phyloP scores from a whole-genome alignment of 2,329 filamentous ascomycete species.

The Leptosphaerulina australis region DNA sequence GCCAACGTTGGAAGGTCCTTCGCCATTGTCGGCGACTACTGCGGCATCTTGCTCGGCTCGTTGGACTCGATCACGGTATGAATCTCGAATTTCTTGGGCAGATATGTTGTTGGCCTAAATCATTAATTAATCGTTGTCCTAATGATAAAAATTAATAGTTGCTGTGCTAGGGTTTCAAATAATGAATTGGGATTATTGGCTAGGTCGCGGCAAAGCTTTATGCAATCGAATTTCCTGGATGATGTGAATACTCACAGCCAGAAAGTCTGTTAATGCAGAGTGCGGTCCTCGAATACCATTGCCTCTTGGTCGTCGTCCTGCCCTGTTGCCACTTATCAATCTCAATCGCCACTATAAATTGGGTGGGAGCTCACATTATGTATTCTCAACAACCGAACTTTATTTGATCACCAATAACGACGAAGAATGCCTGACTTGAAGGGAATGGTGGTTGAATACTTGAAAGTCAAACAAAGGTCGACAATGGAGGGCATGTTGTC shows the following conservation, averaged over 20 bases:
- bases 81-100: slow-evolving; percentile 65
- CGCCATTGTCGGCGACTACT: slow-evolving; percentile 45
- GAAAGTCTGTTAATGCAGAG: slow-evolving; percentile 71
- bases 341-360: slow-evolving; percentile 1
- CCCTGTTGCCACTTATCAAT: slow-evolving; percentile 38
- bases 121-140: neutral
- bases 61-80: slow-evolving; percentile 61
- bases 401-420: neutral
- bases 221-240: too few relatives aligned
- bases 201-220: too few relatives aligned
- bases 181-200: too few relatives aligned
- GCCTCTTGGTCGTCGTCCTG: slow-evolving; percentile 47
- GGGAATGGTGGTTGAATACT: slow-evolving; percentile 1
- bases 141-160: neutral
- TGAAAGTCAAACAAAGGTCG: neutral
- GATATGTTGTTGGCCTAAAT: slow-evolving; percentile 73
- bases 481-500: slow-evolving; percentile 17
- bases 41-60: slow-evolving; percentile 53
- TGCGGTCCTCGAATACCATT: slow-evolving; percentile 63
- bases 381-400: neutral
- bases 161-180: too few relatives aligned
- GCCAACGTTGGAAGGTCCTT: slow-evolving; percentile 42
- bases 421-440: neutral
- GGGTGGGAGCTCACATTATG: slow-evolving; percentile 24
- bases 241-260: slow-evolving; percentile 64